Evolutionary conservation across 2,329 filamentous ascomycete genomes (phyloP).

Genomic region (Trematosphaeria pertusa): DNA sequence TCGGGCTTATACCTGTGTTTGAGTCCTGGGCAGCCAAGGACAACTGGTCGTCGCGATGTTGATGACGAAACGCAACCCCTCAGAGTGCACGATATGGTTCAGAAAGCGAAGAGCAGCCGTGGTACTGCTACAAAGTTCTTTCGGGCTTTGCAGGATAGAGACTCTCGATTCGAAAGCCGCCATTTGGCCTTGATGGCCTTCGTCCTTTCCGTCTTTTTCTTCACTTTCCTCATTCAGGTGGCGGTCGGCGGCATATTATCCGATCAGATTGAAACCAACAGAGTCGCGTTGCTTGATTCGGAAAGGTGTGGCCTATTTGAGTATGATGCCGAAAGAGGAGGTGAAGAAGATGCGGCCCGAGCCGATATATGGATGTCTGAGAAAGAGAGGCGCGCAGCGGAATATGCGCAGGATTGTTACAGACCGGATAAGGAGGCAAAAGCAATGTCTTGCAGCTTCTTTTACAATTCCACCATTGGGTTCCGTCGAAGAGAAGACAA

Average conservation of each 20-base stretch:
- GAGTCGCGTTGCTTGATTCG: not conserved
- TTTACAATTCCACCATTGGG: slow-evolving; percentile 3
- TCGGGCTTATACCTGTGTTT: not conserved
- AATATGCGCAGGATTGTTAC: slow-evolving; percentile 6
- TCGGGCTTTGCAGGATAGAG: not conserved
- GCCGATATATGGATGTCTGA: slow-evolving; percentile 1
- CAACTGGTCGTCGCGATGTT: not conserved
- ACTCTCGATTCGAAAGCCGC: not conserved
- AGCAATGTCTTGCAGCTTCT: not conserved
- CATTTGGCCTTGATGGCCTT: not conserved
- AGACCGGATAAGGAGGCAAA: not conserved
- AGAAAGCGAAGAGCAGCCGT: not conserved
- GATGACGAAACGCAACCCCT: not conserved
- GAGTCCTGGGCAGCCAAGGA: not conserved
- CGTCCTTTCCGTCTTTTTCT: not conserved
- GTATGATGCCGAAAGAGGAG: not conserved
- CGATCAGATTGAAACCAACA: not conserved
- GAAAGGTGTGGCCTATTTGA: slow-evolving; percentile 1
- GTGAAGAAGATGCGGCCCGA: slow-evolving; percentile 2
- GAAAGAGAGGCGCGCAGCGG: slow-evolving; percentile 2
- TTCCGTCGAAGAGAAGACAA: not conserved
- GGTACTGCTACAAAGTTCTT: not conserved
- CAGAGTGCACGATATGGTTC: not conserved
- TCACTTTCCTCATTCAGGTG: not conserved
- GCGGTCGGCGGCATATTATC: not conserved